phyloP scores from a whole-genome alignment of 1,139 yeast species.

The Kurtzmaniella natalensis region DNA sequence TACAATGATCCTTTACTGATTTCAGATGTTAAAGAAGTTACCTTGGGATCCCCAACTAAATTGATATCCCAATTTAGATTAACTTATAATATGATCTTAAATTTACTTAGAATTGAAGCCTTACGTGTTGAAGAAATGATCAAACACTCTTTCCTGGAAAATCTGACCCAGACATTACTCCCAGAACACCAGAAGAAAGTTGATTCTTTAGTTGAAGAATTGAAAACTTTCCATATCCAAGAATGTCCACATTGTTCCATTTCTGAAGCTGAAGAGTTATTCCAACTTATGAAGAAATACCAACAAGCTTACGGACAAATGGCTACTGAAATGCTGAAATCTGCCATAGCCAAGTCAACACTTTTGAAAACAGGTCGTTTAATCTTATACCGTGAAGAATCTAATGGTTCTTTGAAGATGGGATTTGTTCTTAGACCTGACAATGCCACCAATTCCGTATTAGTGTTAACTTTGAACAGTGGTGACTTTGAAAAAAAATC shows the following conservation, averaged over 20 bases:
- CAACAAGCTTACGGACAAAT: conserved; percentile 41
- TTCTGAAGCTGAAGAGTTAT: conserved; percentile 40
- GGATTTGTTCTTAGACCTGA: conserved; percentile 53
- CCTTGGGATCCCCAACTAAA: conserved; percentile 85
- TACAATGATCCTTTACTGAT: conserved; percentile 66
- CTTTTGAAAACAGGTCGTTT: conserved; percentile 57
- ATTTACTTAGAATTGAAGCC: conserved; percentile 88
- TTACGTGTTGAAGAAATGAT: conserved; percentile 95
- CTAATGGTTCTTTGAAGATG: conserved; percentile 38
- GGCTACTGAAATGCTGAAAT: conserved; percentile 42
- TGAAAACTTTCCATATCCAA: conserved; percentile 36
- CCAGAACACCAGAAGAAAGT: conserved; percentile 82
- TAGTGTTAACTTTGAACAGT: conserved; percentile 42
- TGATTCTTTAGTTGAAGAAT: conserved; percentile 44
- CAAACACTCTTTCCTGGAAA: conserved; percentile 91
- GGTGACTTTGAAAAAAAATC: conserved; percentile 33
- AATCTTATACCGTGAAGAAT: conserved; percentile 52
- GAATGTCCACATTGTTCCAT: conserved; percentile 34
- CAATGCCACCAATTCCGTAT: conserved; percentile 20
- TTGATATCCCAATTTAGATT: conserved; percentile 87
- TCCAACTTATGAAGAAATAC: conserved; percentile 42
- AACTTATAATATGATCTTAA: conserved; percentile 93
- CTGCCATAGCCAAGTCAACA: conserved; percentile 40
- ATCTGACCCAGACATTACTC: conserved; percentile 74
- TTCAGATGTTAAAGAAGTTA: conserved; percentile 66